Base-by-base conservation (phyloP, 1,284 basidiomycete species). In the Leccinum pachyderme region DNA sequence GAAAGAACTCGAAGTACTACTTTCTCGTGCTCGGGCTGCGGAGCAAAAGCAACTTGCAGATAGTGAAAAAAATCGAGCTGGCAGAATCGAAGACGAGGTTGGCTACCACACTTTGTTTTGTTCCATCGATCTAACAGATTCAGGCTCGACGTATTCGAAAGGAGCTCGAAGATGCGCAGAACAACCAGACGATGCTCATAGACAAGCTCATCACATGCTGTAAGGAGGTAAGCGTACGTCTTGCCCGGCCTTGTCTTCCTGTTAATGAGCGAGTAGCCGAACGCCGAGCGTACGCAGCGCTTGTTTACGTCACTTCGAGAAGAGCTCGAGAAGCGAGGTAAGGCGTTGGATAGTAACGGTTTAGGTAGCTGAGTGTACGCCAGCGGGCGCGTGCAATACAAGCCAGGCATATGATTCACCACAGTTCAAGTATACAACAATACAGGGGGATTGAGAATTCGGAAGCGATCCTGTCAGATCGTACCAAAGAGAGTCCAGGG, bases 1-100 rank as follows among this genome's bases (percentile, higher is more conserved):
- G 39, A 93, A 93, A 72, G 91, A 93, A 70, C 80, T 93, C 24
- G 91, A 93, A 67, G 87, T 93, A 7, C 72, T 93, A 18, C 76
- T 93, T 15, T 90, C 90, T 49, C 82, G 89, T 32, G 91, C 90
- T 46, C 83, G 90, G 69, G 86, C 88, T 22, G 87, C 89, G 9
- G 90, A 92, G 63, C 88, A 91, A 70, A 89, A 86, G 66, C 87
- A 91, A 63, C 75, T 91, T 37, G 83, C 84, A 12, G 87, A 91
- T 51, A 80, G 81, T 33, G 88, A 91, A 69, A 87, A 84, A 67
- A 59, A 64, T 51, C 80, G 84, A 52, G 81, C 82, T n/a, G 83
- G 84, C 56, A 87, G 80, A 66, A 73, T 75, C 25, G 87, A 90
- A 46, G 85, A 88, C 59, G 87, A 90, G 79, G 89, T 87, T 55